phyloP scores from a whole-genome alignment of 108 stramenopile species.

The Skeletonema costatum region DNA sequence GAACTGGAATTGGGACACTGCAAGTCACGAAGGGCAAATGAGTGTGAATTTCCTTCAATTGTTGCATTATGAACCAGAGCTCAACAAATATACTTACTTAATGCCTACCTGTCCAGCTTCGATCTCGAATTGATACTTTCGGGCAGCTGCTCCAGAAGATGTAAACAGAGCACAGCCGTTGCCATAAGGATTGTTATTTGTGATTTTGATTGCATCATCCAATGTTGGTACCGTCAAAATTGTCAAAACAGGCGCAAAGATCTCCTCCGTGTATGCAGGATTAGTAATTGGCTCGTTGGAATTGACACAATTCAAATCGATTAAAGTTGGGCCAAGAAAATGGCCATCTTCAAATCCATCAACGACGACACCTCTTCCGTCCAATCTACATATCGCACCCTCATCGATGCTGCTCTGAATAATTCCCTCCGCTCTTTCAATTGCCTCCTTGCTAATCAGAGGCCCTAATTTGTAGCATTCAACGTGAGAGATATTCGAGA shows the following conservation, averaged over 20 bases:
- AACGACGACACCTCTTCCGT: conserved; percentile 80
- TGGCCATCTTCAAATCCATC: conserved; percentile 76
- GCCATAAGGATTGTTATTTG: conserved; percentile 90
- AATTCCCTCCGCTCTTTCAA: conserved; percentile 71
- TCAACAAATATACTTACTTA: conserved; percentile 21
- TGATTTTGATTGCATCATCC: conserved; percentile 89
- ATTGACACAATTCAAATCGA: conserved; percentile 56
- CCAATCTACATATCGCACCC: conserved; percentile 82
- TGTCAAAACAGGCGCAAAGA: conserved; percentile 95
- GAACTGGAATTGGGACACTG: conserved; percentile 95
- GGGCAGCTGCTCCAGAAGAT: conserved; percentile 82
- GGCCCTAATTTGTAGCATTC: conserved; percentile 64
- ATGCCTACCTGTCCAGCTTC: conserved; percentile 93
- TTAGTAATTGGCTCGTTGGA: conserved; percentile 42
- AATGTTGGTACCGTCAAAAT: conserved; percentile 74
- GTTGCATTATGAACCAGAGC: background rate
- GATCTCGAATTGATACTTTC: conserved; percentile 89
- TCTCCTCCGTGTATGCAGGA: conserved; percentile 90
- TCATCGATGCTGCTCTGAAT: conserved; percentile 73
- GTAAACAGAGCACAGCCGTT: conserved; percentile 95
- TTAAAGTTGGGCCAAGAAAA: conserved; percentile 88
- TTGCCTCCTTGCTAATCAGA: conserved; percentile 79
- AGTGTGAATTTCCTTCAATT: no score
- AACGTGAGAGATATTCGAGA: background rate
- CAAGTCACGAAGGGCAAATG: conserved; percentile 32